Evolutionary conservation across 345 rosid genomes (phyloP).

Genomic region (Theobroma cacao): DNA sequence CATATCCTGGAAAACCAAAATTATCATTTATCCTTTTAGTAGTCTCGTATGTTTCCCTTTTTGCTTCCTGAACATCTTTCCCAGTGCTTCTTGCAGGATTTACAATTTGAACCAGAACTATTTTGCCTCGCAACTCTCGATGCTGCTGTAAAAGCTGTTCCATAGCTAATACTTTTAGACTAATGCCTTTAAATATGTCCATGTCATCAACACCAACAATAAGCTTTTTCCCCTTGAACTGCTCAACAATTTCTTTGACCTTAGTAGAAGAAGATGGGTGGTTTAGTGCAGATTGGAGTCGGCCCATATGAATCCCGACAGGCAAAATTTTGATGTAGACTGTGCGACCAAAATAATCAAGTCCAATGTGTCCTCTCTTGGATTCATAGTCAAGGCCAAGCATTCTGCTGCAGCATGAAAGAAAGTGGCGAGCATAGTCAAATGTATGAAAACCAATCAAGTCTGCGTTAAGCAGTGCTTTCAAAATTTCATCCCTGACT

Average conservation of each 20-base stretch:
- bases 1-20: conserved; percentile 34
- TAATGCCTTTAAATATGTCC: conserved; percentile 39
- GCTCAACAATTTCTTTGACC: conserved; percentile 25
- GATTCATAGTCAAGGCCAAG: conserved; percentile 46
- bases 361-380: conserved; percentile 41
- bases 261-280: conserved; percentile 20
- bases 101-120: conserved; percentile 39
- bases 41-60: conserved; percentile 26
- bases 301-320: conserved; percentile 43
- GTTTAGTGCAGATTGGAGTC: conserved; percentile 25
- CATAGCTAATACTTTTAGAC: conserved; percentile 36
- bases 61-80: conserved; percentile 24
- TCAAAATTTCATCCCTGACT: conserved; percentile 42
- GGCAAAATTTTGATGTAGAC: conserved; percentile 47
- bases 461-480: conserved; percentile 39
- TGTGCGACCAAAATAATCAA: conserved; percentile 46
- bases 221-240: conserved; percentile 31
- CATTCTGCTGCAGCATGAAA: conserved; percentile 52
- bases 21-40: conserved; percentile 29
- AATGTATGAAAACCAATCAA: conserved; percentile 51
- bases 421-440: conserved; percentile 50
- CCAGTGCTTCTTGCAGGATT: conserved; percentile 41
- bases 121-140: conserved; percentile 27
- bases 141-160: conserved; percentile 38
- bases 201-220: conserved; percentile 39